These are phyloP conservation scores for Leptographium flavum DNA, from an alignment of 2,329 filamentous ascomycete genomes.

Conservation along the genomic window DNA sequence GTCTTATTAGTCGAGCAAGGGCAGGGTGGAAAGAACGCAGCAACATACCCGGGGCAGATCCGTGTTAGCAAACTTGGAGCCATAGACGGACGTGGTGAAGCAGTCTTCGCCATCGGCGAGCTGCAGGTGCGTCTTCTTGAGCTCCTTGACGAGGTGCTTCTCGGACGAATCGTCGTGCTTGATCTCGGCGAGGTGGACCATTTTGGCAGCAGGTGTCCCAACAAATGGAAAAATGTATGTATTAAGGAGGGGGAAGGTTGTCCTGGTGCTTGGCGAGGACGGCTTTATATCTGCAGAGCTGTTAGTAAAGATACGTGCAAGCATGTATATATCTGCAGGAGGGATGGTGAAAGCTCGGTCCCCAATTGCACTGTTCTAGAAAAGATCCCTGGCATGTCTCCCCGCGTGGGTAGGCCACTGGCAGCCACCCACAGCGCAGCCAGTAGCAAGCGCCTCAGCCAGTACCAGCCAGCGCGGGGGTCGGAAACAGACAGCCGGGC, in stretches of 20 bases:
- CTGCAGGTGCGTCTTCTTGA: conserved; percentile 30
- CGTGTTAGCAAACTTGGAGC: conserved; percentile 65
- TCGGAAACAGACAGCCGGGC: not conserved
- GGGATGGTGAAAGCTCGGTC: too few species aligned
- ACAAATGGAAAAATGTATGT: not conserved
- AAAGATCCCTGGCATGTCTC: not conserved
- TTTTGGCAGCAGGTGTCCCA: conserved; percentile 16
- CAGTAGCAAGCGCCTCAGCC: too few species aligned
- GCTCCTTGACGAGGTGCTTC: conserved; percentile 18
- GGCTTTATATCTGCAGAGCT: not conserved
- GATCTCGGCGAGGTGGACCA: conserved; percentile 38
- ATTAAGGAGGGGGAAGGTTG: not conserved
- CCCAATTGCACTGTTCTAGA: not conserved
- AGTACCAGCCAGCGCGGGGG: not conserved
- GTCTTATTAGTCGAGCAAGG: conserved; percentile 12
- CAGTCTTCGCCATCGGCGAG: conserved; percentile 37
- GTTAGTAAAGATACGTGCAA: not conserved
- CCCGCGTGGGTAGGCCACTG: not conserved
- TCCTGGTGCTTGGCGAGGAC: not conserved
- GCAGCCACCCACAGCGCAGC: too few species aligned
- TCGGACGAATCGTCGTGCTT: conserved; percentile 17
- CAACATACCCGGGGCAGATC: conserved; percentile 48
- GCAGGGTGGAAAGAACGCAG: not conserved
- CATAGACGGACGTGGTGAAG: conserved; percentile 74
- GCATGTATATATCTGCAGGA: too few species aligned